Base-by-base conservation (phyloP, 2,329 filamentous ascomycete genomes). In the Botrytis sinoallii region DNA sequence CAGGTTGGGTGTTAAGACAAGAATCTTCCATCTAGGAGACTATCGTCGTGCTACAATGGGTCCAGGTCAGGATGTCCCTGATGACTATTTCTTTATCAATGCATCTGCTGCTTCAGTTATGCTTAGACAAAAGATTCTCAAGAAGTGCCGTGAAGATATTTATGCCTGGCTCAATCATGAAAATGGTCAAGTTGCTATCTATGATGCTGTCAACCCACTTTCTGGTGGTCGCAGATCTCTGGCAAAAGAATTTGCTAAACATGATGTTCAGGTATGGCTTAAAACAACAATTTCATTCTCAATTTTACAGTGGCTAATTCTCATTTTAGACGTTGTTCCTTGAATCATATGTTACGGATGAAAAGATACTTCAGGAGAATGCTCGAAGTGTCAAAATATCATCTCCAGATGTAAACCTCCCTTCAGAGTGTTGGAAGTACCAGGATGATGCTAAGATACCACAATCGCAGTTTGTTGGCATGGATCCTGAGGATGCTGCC, bases 1-100 rank as follows among this genome's bases (percentile, higher is more conserved):
- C 75, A 92, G 90, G 96, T 88, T 99, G 57, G 96, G 96, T 76
- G 96, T 99, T 74, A 99, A 99, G 85, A 98, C 96, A 48, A 92
- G 95, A 78, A 97, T 98, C 79, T 99, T 99, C 82, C 96, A 99
- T 82, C 86, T 99, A 25, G 96, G 97, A 74, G 96, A 99, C 83
- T 99, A 99, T 82, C 92, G 96, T 77, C 90, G 96, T 81, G 95
- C 94, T 46, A 97, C 95, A 25, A 90, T 98, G 76, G 94, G 94
- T 29, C 89, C 91, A 60, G 93, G 91, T 22, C 91, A 92, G 73
- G 90, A 95, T 73, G 92, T 99, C 25, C 97, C 96, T 1, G 93
- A 97, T 76, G 96, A 99, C 82, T 99, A 99, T 83, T 99, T 99
- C 85, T 97, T 95, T 82, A 92, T 97, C 40, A 95, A 98, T 81